phyloP scores from a whole-genome alignment of 129 eudicot genomes.

The Escallonia rubra region DNA sequence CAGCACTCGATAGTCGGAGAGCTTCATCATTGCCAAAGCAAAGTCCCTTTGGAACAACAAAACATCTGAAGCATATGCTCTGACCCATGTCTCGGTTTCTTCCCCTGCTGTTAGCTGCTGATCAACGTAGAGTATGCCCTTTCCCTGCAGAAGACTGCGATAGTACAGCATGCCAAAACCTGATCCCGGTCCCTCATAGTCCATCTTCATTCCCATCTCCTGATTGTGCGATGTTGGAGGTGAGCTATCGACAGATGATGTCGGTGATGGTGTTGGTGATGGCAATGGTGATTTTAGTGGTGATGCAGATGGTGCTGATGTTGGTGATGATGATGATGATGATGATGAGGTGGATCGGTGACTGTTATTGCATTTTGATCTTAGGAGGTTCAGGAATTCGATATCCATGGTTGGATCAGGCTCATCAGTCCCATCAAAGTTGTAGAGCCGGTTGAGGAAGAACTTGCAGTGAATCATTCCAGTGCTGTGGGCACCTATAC shows the following conservation, averaged over 20 bases:
- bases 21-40: conserved; percentile 70
- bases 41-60: conserved; percentile 59
- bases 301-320: conserved; percentile 17
- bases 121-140: conserved; percentile 68
- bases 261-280: conserved; percentile 18
- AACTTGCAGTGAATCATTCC: conserved; percentile 71
- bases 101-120: conserved; percentile 77
- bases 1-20: conserved; percentile 43
- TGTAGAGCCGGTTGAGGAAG: conserved; percentile 51
- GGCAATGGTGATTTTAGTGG: conserved; percentile 11
- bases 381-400: conserved; percentile 42
- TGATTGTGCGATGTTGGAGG: conserved; percentile 7
- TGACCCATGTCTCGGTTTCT: conserved; percentile 56
- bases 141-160: conserved; percentile 60
- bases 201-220: conserved; percentile 55
- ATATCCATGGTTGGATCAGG: conserved; percentile 62
- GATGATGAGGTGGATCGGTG: conserved; percentile 13
- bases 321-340: conserved; percentile 12
- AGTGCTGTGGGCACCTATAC: conserved; percentile 75
- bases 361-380: conserved; percentile 42
- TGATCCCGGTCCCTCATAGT: conserved; percentile 52
- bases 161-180: conserved; percentile 66
- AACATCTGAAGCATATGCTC: conserved; percentile 59
- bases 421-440: conserved; percentile 43
- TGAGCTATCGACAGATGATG: conserved; percentile 26